These are phyloP conservation scores for Prunella vulgaris DNA, from an alignment of 257 asterid genomes.

Conservation along the genomic window DNA sequence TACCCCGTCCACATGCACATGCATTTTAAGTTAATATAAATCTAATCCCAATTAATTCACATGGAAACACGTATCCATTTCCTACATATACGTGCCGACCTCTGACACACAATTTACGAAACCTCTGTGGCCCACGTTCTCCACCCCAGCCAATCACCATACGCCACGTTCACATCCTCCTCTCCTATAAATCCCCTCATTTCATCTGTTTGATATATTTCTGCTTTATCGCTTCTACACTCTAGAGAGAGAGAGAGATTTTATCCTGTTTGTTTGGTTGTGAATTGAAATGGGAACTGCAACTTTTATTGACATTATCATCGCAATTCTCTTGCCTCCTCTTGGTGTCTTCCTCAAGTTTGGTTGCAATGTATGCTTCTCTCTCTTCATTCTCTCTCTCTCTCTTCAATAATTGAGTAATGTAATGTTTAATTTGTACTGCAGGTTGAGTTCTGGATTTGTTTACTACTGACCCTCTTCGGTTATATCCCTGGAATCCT, in stretches of 20 bases:
- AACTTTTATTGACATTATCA: conserved; percentile 53
- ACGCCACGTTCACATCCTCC: no score
- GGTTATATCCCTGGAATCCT: conserved; percentile 68
- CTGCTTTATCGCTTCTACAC: no score
- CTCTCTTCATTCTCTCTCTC: background rate
- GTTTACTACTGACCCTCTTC: conserved; percentile 46
- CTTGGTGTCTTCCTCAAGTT: conserved; percentile 82
- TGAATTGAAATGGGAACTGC: conserved; percentile 24
- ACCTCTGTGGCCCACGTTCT: no score
- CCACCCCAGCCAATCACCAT: no score
- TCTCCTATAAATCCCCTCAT: background rate
- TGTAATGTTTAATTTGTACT: background rate
- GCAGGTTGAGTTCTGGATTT: conserved; percentile 59
- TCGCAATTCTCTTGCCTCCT: conserved; percentile 84
- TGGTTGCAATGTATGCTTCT: conserved; percentile 52
- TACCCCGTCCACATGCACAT: no score
- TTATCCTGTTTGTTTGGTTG: background rate
- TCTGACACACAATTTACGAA: no score
- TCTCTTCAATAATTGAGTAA: background rate
- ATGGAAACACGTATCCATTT: no score
- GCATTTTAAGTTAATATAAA: no score
- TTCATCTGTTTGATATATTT: no score
- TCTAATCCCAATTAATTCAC: no score
- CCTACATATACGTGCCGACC: background rate
- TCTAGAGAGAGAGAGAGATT: no score